Evolutionary conservation across 2,329 filamentous ascomycete species (phyloP), one percentile per base, ranked within the genome.

Genomic region (Malbranchea cinnamomea): DNA sequence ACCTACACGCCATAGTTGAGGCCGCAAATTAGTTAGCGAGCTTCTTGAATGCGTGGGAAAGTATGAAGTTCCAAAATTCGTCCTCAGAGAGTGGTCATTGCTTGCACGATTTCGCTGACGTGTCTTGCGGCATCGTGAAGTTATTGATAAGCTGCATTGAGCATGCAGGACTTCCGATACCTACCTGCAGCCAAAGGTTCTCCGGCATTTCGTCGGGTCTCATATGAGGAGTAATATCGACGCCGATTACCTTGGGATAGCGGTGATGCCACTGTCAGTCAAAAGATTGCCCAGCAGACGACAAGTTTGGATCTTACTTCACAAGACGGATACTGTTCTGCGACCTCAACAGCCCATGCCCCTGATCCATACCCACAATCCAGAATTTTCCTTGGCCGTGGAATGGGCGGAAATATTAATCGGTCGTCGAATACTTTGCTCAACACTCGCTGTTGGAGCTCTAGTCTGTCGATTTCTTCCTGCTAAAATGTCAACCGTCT

Each of bases 291-390:
- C 15, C 4, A 27, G 28, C 34, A 9, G 21, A 27, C 35, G 18
- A 36, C 9, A 40, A 32, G 30, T 20, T 8, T 27, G 22, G 16
- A 23, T 47, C 59, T 44, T 47, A 79, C 78, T 60, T 80, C 67
- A 46, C 71, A 76, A 37, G 62, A 54, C 28, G 74, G 74, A 53
- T 75, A 59, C 37, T 66, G 58, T 44, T 69, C 65, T 26, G 78
- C 78, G 30, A 78, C 72, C 14, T 77, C 74, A 19, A 69, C 55
- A 13, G 77, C 75, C 78, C 78, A 84, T 27, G 70, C 62, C 23
- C 65, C 77, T n/a, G 71, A 64, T 23, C 78, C 78, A 50, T 71
- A 78, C 0, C 78, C 78, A 42, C 76, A 82, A 34, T 84, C 78
- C 16, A 84, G 60, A 23, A 83, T 65, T 43, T 65, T 67, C 41